Base-by-base conservation (phyloP, 1,284 basidiomycete species). In the Coriolopsis trogii region DNA sequence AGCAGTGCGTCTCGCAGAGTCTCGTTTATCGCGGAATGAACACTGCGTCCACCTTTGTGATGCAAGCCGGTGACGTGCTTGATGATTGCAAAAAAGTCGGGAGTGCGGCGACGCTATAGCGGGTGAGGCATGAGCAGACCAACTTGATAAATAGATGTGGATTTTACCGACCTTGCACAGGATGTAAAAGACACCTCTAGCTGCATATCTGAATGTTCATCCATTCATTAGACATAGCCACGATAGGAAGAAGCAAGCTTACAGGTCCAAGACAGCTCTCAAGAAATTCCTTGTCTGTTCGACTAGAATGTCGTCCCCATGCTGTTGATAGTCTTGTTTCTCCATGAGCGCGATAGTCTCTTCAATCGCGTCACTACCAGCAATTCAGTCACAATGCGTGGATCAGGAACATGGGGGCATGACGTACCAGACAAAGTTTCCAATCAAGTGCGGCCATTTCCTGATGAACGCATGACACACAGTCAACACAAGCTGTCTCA, bases 391-490 rank as follows among this genome's bases (percentile, higher is more conserved):
- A 52, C 25, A 18, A n/a, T 16, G 39, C 38, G 37, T 21, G 34
- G 28, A 46, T 6, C n/a, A 16, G 4, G n/a, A 6, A 13, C 28
- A 30, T 30, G 41, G 38, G 66, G 13, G 23, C 25, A 20, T n/a
- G 9, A 63, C 79, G 49, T 60, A 84, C 84, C 75, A 75, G 6
- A 84, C 66, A 33, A 84, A 73, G 23, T 75, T 73, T 28, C 82
- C 78, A 46, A 80, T 75, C 40, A 82, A 70, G 9, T 67, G 67
- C 23, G 79, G 75, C 72, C 81, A 87, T 48, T 76, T 71, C 58
- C 80, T 84, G 54, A 87, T 77, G 59, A 84, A 86, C 5, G 80
- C 78, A 55, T 84, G 83, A 21, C 77, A 74, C 9, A 77, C 74
- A 1, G 83, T 80, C 40, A 90, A 64, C 15, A 80, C 75, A 2